Conservation (phyloP, 2,329 filamentous ascomycete species). For the Myriangium duriaei region DNA sequence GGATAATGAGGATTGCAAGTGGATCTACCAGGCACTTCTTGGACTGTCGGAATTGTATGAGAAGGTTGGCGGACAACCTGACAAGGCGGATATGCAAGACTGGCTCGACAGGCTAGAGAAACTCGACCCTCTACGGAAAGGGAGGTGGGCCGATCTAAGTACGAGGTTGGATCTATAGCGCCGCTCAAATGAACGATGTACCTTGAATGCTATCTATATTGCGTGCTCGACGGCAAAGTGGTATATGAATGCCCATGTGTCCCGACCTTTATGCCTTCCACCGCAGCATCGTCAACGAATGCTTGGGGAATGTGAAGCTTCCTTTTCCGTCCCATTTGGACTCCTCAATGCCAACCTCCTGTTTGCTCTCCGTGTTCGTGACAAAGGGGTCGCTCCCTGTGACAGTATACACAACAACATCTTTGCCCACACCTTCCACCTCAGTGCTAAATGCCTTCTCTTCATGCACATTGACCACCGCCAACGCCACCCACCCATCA, state of each 20-base stretch:
- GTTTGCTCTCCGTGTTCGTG: conserved; percentile 49
- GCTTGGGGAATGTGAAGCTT: conserved; percentile 51
- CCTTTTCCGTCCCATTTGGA: conserved; percentile 52
- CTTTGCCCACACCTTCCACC: conserved; percentile 43
- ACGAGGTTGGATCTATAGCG: conserved; percentile 29
- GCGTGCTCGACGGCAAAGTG: no score
- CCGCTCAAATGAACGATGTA: no score
- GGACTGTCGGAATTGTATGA: conserved; percentile 56
- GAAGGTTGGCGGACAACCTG: conserved; percentile 27
- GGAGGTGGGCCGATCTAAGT: conserved; percentile 64
- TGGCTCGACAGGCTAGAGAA: conserved; percentile 53
- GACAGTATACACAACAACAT: conserved; percentile 51
- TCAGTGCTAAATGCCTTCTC: conserved; percentile 46
- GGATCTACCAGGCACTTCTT: conserved; percentile 78
- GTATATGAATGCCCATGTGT: no score
- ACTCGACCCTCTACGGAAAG: conserved; percentile 61
- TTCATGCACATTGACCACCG: conserved; percentile 59
- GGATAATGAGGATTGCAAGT: conserved; percentile 63
- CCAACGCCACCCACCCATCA: conserved; percentile 51
- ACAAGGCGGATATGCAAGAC: conserved; percentile 30
- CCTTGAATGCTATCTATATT: no score
- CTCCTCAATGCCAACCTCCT: conserved; percentile 50
- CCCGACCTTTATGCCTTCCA: conserved; percentile 13
- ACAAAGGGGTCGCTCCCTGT: conserved; percentile 44
- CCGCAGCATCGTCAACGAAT: conserved; percentile 12